Base-by-base conservation (phyloP, 495 filamentous ascomycete species). In the Neurospora discreta region DNA sequence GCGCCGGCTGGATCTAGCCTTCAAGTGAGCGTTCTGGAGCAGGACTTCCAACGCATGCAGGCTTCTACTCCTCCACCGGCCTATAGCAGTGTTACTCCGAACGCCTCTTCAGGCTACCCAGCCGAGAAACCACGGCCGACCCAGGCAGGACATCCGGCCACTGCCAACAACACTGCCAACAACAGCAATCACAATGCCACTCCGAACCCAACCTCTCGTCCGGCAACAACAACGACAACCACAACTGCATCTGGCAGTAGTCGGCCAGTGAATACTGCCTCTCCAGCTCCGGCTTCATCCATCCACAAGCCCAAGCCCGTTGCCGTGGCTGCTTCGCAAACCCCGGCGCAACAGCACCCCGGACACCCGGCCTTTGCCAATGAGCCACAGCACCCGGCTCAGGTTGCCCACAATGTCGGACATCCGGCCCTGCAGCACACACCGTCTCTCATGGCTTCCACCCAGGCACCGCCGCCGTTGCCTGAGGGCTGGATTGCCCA, bases 401-500 rank as follows among this genome's bases (percentile, higher is more conserved):
- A 71, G 9, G 77, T 46, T 26, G 75, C 77, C 9, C 81, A 80
- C 30, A 82, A 77, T 40, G 52, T 33, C 7, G 80, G 77, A 8
- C 81, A 87, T 79, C 74, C 85, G 82, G 71, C 76, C 4, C 73
- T 84, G 58, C 76, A 77, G 11, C 84, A 84, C 33, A 87, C 84
- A 3, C 85, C 82, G 42, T 84, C 82, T 69, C 81, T 82, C 73
- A 77, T 86, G 7, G 83, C 89, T 41, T 89, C 91, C 11, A 92
- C 92, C 38, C 87, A 90, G 38, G 93, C 92, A 36, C 95, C 94
- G 11, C 96, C 95, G 8, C 95, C 94, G 15, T 86, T 99, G 13
- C 95, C 95, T 16, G 96, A 98, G 78, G 95, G 96, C 11, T 99
- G 95, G 95, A 98, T 98, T 78, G 94, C 96, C 15, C 96, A 98